phyloP scores from a whole-genome alignment of 768 basidiomycete genomes.

The Trametopsis cervina region DNA sequence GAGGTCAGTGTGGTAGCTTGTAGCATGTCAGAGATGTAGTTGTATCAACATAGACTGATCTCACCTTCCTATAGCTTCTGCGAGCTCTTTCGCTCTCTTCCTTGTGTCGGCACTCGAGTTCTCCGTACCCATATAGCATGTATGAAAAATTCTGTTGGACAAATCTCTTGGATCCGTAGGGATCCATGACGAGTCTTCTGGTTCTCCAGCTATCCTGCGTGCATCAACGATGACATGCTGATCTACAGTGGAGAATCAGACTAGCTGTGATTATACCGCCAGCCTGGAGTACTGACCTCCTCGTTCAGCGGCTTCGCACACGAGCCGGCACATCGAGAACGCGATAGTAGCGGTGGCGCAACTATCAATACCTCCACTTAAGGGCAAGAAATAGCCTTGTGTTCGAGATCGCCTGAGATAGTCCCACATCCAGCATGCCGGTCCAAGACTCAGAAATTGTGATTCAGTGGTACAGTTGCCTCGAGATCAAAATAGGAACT shows the following conservation, averaged over 20 bases:
- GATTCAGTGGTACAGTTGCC: conserved; percentile 1
- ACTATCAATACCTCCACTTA: conserved; percentile 95
- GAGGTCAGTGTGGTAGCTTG: conserved; percentile 86
- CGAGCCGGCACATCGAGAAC: conserved; percentile 92
- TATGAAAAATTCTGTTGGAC: conserved; percentile 83
- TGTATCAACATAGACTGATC: conserved; percentile 9
- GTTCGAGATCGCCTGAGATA: conserved; percentile 91
- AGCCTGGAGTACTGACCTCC: conserved; percentile 47
- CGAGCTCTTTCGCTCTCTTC: conserved; percentile 77
- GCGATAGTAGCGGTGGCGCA: conserved; percentile 96
- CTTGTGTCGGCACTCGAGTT: conserved; percentile 89
- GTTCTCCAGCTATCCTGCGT: conserved; percentile 80
- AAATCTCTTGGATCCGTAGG: conserved; percentile 89
- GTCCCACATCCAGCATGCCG: conserved; percentile 99
- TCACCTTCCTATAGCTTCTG: conserved; percentile 86
- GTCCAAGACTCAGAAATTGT: conserved; percentile 72
- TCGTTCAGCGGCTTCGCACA: conserved; percentile 65
- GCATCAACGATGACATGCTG: conserved; percentile 88
- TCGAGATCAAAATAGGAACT: conserved; percentile 21
- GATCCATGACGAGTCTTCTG: conserved; percentile 72
- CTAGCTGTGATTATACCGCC: too few species aligned
- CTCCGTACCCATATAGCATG: conserved; percentile 98
- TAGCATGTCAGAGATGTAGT: background rate
- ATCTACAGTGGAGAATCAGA: conserved; percentile 42
- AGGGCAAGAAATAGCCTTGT: conserved; percentile 91